Percentiles rank a stretch among this genome's conserved stretches.
phyloP scores from a whole-genome alignment of 768 basidiomycete species.

The Auricularia heimuer region DNA sequence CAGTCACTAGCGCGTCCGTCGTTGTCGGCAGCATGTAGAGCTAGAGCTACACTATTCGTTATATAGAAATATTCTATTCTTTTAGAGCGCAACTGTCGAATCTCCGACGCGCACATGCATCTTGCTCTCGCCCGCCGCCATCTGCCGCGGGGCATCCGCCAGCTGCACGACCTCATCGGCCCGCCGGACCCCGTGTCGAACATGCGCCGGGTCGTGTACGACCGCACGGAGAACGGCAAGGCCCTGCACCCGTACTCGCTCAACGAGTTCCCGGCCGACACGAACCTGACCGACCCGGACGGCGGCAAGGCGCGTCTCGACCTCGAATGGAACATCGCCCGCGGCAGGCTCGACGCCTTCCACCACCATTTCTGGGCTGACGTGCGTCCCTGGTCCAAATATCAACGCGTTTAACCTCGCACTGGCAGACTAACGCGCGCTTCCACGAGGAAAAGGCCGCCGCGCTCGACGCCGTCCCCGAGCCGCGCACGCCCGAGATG shows the following conservation, averaged over 20 bases:
- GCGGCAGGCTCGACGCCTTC: slow-evolving; percentile 63
- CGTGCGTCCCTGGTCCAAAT: slow-evolving; percentile 34
- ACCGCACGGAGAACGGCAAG: slow-evolving; percentile 25
- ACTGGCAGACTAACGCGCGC: slow-evolving; percentile 63
- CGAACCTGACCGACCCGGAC: slow-evolving; percentile 16
- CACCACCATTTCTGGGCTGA: slow-evolving; percentile 77
- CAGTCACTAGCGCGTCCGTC: too few species aligned
- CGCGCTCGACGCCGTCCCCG: slow-evolving; percentile 46
- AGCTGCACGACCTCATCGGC: slow-evolving; percentile 37
- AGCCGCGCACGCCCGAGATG: slow-evolving; percentile 37
- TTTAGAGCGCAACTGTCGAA: not conserved
- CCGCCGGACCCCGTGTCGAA: slow-evolving; percentile 73
- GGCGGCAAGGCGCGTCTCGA: slow-evolving; percentile 34
- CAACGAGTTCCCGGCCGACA: slow-evolving; percentile 46
- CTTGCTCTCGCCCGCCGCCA: not conserved
- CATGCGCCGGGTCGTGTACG: slow-evolving; percentile 70
- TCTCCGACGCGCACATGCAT: not conserved
- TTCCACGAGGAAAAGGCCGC: slow-evolving; percentile 62
- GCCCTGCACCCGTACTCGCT: slow-evolving; percentile 65
- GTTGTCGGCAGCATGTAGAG: too few species aligned
- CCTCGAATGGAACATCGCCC: slow-evolving; percentile 59
- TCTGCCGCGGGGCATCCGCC: not conserved
- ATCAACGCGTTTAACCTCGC: not conserved
- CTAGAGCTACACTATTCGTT: too few species aligned
- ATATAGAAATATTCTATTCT: too few species aligned